Evolutionary conservation across 2,329 filamentous ascomycete genomes (phyloP).

Genomic region (Rosellinia necatrix): DNA sequence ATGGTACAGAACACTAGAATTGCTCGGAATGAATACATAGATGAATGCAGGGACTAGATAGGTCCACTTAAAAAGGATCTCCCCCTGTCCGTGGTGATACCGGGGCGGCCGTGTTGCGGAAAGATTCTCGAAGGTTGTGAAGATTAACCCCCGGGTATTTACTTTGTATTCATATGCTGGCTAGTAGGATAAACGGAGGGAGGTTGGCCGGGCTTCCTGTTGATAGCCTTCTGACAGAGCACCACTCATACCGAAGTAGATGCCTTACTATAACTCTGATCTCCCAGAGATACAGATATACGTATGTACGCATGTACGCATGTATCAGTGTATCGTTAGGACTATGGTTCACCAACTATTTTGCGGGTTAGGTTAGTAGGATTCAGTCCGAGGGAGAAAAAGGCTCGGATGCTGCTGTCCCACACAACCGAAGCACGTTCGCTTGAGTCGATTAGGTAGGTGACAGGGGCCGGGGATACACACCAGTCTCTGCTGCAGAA

Average conservation of each 20-base stretch:
- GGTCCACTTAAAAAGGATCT: constrained; percentile 4
- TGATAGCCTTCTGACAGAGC: not conserved
- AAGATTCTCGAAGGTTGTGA: constrained; percentile 19
- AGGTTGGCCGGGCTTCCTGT: not conserved
- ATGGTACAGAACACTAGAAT: not conserved
- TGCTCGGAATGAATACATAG: constrained; percentile 18
- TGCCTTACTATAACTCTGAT: not conserved
- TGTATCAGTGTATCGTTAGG: no score
- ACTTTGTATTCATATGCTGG: not conserved
- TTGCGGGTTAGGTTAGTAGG: not conserved
- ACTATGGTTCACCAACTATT: not conserved
- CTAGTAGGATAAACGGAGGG: not conserved
- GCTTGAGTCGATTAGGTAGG: constrained; percentile 27
- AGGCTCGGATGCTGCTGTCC: constrained; percentile 8
- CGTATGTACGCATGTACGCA: no score
- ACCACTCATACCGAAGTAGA: not conserved
- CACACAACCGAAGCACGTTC: constrained; percentile 14
- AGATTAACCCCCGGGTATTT: constrained; percentile 1
- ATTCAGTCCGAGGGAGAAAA: constrained; percentile 6
- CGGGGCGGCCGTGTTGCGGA: constrained; percentile 11
- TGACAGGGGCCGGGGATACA: constrained; percentile 17
- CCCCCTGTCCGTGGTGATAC: constrained; percentile 12
- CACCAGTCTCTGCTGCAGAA: constrained; percentile 5
- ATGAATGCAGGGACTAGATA: constrained; percentile 21
- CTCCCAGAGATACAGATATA: constrained; percentile 1